These are phyloP conservation scores for Nakazawaea ambrosiae DNA, from an alignment of 805 yeast species.

Conservation along the genomic window DNA sequence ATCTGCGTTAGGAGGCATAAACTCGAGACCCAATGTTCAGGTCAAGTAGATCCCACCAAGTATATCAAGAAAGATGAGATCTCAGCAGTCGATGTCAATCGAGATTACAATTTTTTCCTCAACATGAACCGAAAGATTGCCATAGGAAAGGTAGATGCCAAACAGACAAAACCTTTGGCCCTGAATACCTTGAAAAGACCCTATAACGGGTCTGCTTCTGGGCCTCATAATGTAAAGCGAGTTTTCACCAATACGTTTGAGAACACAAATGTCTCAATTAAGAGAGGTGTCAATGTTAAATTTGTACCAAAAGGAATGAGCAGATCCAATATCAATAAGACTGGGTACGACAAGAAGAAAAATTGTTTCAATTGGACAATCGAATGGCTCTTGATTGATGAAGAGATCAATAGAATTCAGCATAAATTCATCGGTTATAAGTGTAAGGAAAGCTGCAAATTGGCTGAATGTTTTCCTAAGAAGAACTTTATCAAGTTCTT, in stretches of 20 bases:
- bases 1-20: slow-evolving; percentile 71
- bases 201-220: slow-evolving; percentile 10
- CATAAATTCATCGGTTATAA: slow-evolving; percentile 27
- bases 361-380: slow-evolving; percentile 71
- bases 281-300: slow-evolving; percentile 63
- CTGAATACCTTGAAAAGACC: slow-evolving; percentile 8
- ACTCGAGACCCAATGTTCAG: slow-evolving; percentile 53
- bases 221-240: slow-evolving; percentile 17
- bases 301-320: slow-evolving; percentile 71
- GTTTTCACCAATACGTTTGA: slow-evolving; percentile 6
- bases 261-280: slow-evolving; percentile 22
- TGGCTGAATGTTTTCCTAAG: slow-evolving; percentile 36
- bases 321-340: slow-evolving; percentile 52
- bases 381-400: slow-evolving; percentile 53
- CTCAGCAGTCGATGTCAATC: slow-evolving; percentile 46
- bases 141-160: slow-evolving; percentile 48
- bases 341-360: slow-evolving; percentile 60
- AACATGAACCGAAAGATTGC: slow-evolving; percentile 51
- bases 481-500: slow-evolving; percentile 18
- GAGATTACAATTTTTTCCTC: slow-evolving; percentile 77
- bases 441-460: slow-evolving; percentile 27
- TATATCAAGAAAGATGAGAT: slow-evolving; percentile 47
- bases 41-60: slow-evolving; percentile 52
- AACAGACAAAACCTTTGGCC: slow-evolving; percentile 11
- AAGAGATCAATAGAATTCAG: slow-evolving; percentile 14